Conservation (phyloP, 163 green algal species). For the Scenedesmus sp. region DNA sequence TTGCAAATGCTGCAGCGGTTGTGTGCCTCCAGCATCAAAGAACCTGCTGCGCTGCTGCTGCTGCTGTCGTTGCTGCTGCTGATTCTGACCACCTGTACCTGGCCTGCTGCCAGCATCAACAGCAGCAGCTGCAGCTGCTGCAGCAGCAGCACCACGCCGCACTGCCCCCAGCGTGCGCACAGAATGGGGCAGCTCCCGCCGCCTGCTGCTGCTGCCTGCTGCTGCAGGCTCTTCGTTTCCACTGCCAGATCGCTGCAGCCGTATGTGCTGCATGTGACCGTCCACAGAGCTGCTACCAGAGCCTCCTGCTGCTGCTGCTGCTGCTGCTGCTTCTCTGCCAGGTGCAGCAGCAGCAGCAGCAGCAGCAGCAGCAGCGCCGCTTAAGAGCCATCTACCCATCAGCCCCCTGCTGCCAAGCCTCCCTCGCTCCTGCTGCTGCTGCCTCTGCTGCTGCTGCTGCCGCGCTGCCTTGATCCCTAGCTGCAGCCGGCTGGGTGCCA, state of each 20-base stretch:
- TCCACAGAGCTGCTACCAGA: background rate
- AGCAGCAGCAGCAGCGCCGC: background rate
- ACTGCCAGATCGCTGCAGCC: background rate
- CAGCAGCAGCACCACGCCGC: constrained; percentile 3
- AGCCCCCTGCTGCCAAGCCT: background rate
- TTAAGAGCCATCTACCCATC: constrained; percentile 3
- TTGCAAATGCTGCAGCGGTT: background rate
- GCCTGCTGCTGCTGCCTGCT: background rate
- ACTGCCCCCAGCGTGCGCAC: constrained; percentile 27
- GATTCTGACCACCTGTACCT: background rate
- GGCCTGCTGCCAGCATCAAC: background rate
- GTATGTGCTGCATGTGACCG: background rate
- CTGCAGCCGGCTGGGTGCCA: background rate
- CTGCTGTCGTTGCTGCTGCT: background rate
- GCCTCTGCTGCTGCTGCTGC: background rate
- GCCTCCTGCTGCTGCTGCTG: background rate
- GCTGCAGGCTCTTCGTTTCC: background rate
- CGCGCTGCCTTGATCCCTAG: background rate
- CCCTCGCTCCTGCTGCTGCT: background rate
- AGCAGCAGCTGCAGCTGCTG: background rate
- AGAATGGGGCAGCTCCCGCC: constrained; percentile 1
- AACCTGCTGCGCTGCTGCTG: constrained; percentile 24
- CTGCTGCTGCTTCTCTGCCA: background rate
- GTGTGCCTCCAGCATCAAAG: background rate
- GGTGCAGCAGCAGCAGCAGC: background rate